A percentile compares a stretch with the other conserved stretches of the same genome.
Conservation (phyloP, 2,329 filamentous ascomycete genomes). For the Cladophialophora exuberans region DNA sequence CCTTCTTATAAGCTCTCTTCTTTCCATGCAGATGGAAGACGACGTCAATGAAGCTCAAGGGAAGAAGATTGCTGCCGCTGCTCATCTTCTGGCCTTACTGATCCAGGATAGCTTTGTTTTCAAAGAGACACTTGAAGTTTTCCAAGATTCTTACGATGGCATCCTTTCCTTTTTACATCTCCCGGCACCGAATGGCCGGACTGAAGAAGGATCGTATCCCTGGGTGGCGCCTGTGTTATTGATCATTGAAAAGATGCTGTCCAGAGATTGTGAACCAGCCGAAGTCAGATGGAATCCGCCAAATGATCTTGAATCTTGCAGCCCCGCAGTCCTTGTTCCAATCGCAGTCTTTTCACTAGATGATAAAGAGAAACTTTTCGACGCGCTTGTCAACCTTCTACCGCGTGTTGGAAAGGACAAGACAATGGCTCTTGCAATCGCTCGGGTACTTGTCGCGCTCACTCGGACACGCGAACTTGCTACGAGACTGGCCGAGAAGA, state of each 20-base stretch:
- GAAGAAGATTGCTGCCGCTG: constrained; percentile 83
- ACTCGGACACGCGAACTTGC: constrained; percentile 79
- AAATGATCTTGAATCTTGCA: constrained; percentile 50
- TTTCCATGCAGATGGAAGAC: constrained; percentile 65
- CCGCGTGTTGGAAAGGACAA: constrained; percentile 88
- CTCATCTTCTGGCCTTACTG: constrained; percentile 79
- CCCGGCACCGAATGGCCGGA: constrained; percentile 54
- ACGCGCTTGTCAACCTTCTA: constrained; percentile 78
- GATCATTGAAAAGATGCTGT: constrained; percentile 86
- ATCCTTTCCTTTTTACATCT: constrained; percentile 80
- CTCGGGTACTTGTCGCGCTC: constrained; percentile 82
- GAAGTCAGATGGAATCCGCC: constrained; percentile 71
- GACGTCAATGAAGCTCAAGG: constrained; percentile 59
- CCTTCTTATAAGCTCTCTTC: constrained; percentile 81
- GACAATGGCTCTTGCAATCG: constrained; percentile 77
- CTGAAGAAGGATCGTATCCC: constrained; percentile 77
- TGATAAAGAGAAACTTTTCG: constrained; percentile 72
- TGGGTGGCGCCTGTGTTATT: constrained; percentile 92
- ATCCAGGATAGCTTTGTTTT: constrained; percentile 85
- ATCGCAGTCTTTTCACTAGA: constrained; percentile 66
- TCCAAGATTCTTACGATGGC: constrained; percentile 71
- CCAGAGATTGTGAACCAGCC: constrained; percentile 80
- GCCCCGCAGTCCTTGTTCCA: constrained; percentile 59
- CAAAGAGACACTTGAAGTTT: constrained; percentile 70
- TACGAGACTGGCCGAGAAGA: constrained; percentile 77